Conservation (phyloP, 805 yeast species). For the Yarrowia sp. region DNA sequence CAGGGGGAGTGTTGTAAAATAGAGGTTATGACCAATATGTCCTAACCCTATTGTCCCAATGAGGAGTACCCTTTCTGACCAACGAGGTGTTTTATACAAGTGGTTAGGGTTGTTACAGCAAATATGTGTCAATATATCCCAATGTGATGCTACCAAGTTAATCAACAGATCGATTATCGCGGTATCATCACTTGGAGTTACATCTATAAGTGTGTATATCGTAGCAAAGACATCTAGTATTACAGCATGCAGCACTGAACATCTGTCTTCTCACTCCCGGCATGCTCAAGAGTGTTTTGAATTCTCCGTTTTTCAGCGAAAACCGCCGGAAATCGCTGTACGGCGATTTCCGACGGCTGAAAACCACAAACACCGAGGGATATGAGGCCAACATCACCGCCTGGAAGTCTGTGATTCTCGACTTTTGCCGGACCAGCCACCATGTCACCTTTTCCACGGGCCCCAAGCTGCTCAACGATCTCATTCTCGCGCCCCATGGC, state of each 20-base stretch:
- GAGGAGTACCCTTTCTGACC: too few relatives aligned
- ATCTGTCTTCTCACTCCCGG: too few relatives aligned
- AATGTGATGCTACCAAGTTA: too few relatives aligned
- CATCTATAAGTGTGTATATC: too few relatives aligned
- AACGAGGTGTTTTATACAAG: too few relatives aligned
- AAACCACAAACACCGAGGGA: constrained; percentile 57
- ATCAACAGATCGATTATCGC: not conserved
- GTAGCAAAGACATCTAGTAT: too few relatives aligned
- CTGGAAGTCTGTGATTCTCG: constrained; percentile 54
- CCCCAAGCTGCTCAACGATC: constrained; percentile 35
- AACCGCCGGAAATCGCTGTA: constrained; percentile 57
- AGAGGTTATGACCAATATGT: too few relatives aligned
- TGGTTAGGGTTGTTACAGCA: too few relatives aligned
- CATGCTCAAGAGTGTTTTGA: constrained; percentile 39
- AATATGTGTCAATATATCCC: too few relatives aligned
- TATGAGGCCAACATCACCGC: constrained; percentile 58
- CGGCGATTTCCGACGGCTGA: constrained; percentile 56
- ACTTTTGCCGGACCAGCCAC: constrained; percentile 30
- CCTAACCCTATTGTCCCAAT: too few relatives aligned
- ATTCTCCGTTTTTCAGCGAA: constrained; percentile 51
- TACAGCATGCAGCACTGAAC: too few relatives aligned
- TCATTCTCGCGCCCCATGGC: constrained; percentile 32
- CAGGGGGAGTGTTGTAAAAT: too few relatives aligned
- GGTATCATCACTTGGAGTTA: not conserved
- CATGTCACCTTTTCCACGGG: constrained; percentile 30